A percentile compares a stretch with the other conserved stretches of the same genome.
These are phyloP conservation scores for Geotrichum phurueaensis DNA, from an alignment of 1,139 yeast genomes.

Conservation along the genomic window DNA sequence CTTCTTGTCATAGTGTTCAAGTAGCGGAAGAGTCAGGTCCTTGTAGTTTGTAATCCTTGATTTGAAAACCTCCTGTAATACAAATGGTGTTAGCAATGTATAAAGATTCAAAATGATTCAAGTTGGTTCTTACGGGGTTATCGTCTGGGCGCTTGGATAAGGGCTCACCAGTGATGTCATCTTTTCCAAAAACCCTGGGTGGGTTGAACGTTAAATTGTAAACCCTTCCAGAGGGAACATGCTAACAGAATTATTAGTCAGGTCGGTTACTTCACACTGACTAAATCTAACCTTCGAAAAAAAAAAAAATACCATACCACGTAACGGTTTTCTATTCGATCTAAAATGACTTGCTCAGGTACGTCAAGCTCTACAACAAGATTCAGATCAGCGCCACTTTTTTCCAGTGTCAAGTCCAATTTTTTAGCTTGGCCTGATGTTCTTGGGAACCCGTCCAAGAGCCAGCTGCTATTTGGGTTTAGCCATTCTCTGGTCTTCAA, in stretches of 20 bases:
- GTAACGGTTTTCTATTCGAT: constrained; percentile 79
- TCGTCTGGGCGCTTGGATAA: constrained; percentile 76
- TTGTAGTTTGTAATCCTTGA: constrained; percentile 61
- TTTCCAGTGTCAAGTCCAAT: constrained; percentile 45
- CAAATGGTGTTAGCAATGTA: background rate
- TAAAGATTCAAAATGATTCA: background rate
- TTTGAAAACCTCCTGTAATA: constrained; percentile 49
- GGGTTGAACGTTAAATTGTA: constrained; percentile 85
- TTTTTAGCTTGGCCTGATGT: constrained; percentile 64
- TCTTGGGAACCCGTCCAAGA: constrained; percentile 89
- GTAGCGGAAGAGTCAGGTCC: constrained; percentile 54
- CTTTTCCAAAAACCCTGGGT: constrained; percentile 72
- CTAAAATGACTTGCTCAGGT: constrained; percentile 69
- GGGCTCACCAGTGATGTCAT: constrained; percentile 86
- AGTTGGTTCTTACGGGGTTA: constrained; percentile 38
- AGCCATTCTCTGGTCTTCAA: constrained; percentile 45
- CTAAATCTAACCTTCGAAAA: background rate
- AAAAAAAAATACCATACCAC: too few relatives aligned
- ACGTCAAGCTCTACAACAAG: constrained; percentile 79
- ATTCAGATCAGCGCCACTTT: constrained; percentile 46
- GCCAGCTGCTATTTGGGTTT: constrained; percentile 49
- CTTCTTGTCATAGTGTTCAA: constrained; percentile 49
- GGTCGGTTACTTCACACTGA: background rate
- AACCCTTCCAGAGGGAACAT: constrained; percentile 74
- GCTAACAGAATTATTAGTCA: constrained; percentile 31